These are phyloP conservation scores for Artemisia argyi DNA, from an alignment of 129 eudicot genomes.

Conservation along the genomic window DNA sequence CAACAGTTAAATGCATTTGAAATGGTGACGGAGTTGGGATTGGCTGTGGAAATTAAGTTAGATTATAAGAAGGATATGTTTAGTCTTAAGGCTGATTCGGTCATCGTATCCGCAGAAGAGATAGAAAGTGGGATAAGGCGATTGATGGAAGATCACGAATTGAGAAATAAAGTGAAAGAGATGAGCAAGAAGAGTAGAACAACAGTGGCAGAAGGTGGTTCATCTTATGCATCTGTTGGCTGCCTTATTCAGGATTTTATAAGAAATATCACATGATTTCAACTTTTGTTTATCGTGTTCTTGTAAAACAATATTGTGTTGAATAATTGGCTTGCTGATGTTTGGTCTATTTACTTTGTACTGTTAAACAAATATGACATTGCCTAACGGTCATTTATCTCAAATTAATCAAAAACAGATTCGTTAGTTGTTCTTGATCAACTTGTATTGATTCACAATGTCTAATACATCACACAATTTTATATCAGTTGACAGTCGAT, in stretches of 20 bases:
- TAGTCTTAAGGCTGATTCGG: neutral
- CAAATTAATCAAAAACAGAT: too few species aligned
- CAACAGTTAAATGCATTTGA: slow-evolving; percentile 47
- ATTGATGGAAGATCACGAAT: slow-evolving; percentile 11
- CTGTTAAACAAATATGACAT: too few species aligned
- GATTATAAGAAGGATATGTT: slow-evolving; percentile 9
- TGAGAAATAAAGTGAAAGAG: slow-evolving; percentile 15
- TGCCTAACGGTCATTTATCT: too few species aligned
- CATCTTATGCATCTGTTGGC: slow-evolving; percentile 20
- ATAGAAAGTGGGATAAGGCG: slow-evolving; percentile 10
- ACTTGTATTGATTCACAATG: too few species aligned
- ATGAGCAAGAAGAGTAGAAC: slow-evolving; percentile 13
- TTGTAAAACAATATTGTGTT: neutral
- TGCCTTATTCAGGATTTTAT: slow-evolving; percentile 8
- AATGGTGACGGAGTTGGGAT: slow-evolving; percentile 24
- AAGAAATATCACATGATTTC: slow-evolving; percentile 3
- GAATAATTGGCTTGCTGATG: neutral
- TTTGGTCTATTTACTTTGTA: too few species aligned
- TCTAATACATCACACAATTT: too few species aligned
- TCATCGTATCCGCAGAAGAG: neutral
- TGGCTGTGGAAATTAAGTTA: slow-evolving; percentile 15
- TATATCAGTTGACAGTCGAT: too few species aligned
- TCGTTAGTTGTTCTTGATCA: too few species aligned
- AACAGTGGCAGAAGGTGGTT: slow-evolving; percentile 9
- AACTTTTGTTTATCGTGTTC: neutral